Percentiles rank a stretch among this genome's conserved stretches.
Evolutionary conservation across 2,329 filamentous ascomycete genomes (phyloP).

Genomic region (Fusarium miscanthi): DNA sequence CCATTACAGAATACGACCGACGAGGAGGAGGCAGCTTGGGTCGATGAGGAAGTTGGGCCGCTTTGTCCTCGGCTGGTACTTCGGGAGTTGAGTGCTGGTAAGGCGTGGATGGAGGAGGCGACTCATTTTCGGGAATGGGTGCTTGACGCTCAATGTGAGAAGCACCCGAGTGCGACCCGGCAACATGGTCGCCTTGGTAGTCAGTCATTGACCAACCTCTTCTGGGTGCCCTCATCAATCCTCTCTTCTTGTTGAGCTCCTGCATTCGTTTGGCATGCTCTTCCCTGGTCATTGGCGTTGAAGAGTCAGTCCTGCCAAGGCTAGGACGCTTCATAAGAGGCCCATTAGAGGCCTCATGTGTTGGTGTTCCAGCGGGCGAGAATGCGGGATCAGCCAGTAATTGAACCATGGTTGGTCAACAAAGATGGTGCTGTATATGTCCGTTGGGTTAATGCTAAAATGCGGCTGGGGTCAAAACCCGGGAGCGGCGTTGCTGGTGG

Average conservation of each 20-base stretch:
- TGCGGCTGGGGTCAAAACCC: background rate
- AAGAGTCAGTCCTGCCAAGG: constrained; percentile 40
- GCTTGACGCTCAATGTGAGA: constrained; percentile 45
- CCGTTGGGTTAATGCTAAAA: constrained; percentile 9
- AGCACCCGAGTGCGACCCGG: constrained; percentile 36
- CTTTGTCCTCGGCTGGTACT: constrained; percentile 31
- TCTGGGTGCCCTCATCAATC: constrained; percentile 53
- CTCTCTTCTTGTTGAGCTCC: constrained; percentile 53
- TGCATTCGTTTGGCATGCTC: constrained; percentile 55
- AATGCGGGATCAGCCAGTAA: constrained; percentile 46
- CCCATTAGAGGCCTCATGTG: constrained; percentile 41
- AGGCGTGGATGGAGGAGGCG: constrained; percentile 14
- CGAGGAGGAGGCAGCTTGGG: constrained; percentile 60
- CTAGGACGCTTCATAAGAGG: constrained; percentile 36
- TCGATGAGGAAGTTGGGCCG: constrained; percentile 42
- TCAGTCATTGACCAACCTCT: constrained; percentile 62
- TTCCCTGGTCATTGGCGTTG: constrained; percentile 51
- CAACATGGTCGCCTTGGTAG: constrained; percentile 50
- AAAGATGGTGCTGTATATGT: background rate
- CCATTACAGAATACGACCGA: constrained; percentile 70
- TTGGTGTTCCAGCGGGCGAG: constrained; percentile 41
- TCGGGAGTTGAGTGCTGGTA: constrained; percentile 30
- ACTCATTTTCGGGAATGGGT: constrained; percentile 51
- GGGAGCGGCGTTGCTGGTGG: background rate
- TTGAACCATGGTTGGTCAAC: constrained; percentile 48